Conservation (phyloP, 192 early-diverging fungal genomes). For the Geranomyces variabilis region DNA sequence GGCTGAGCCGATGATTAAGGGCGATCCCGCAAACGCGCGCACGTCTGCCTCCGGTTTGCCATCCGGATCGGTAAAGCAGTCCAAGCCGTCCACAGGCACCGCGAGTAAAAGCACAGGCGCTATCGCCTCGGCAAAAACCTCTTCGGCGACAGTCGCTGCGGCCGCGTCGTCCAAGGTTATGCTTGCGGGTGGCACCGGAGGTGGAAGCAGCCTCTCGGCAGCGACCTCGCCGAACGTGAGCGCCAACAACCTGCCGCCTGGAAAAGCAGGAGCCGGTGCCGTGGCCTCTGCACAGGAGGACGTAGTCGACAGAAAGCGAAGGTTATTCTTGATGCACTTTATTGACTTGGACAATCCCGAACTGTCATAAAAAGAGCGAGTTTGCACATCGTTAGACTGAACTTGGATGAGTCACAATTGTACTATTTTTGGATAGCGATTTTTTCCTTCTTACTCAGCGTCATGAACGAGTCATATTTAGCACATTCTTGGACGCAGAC, state of each 20-base stretch:
- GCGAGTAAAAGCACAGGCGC: too few species aligned
- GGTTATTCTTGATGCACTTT: conserved; percentile 42
- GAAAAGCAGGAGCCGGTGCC: neutral
- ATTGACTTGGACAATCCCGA: conserved; percentile 34
- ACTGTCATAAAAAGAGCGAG: neutral
- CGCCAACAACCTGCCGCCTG: neutral
- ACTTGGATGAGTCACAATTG: too few species aligned
- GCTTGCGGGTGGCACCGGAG: conserved; percentile 30
- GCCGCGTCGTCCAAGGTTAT: conserved; percentile 7
- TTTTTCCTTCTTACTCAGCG: too few species aligned
- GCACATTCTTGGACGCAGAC: too few species aligned
- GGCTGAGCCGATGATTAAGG: neutral
- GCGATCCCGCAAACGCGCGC: neutral
- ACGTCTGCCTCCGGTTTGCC: too few species aligned
- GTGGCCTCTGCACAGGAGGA: conserved; percentile 20
- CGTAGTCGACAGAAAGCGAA: conserved; percentile 18
- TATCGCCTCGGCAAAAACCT: too few species aligned
- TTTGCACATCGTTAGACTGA: neutral
- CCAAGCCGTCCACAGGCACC: too few species aligned
- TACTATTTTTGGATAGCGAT: too few species aligned
- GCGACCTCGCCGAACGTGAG: conserved; percentile 10
- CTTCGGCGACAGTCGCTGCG: too few species aligned
- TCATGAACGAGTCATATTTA: too few species aligned
- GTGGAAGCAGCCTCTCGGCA: neutral
- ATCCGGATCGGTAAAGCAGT: too few species aligned